Percentiles rank a stretch among this genome's conserved stretches.
Conservation (phyloP, 202 grass and related monocot genomes). For the Miscanthus sacchariflorus region DNA sequence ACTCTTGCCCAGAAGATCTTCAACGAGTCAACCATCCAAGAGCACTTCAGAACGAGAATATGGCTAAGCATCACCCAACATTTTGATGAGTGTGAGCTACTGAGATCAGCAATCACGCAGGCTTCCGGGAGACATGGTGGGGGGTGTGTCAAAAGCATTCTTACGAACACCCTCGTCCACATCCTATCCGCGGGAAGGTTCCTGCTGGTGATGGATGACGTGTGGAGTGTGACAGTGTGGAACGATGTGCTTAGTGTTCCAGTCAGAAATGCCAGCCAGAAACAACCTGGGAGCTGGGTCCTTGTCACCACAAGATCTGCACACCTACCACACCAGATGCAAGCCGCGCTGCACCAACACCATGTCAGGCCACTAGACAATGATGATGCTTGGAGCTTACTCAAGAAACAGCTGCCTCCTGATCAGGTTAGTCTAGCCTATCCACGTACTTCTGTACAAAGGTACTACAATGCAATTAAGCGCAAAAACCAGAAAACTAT, state of each 20-base stretch:
- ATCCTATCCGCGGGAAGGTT: too few relatives aligned
- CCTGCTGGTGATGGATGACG: too few relatives aligned
- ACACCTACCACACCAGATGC: not conserved
- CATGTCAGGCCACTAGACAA: not conserved
- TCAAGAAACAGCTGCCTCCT: not conserved
- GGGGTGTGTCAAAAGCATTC: not conserved
- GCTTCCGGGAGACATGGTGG: not conserved
- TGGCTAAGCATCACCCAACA: not conserved
- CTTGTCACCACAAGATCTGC: not conserved
- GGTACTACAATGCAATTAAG: too few relatives aligned
- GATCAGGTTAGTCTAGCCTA: not conserved
- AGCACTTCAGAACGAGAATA: not conserved
- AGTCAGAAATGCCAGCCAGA: not conserved
- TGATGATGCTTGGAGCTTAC: not conserved
- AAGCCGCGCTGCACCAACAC: not conserved
- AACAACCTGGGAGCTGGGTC: not conserved
- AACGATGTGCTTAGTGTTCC: not conserved
- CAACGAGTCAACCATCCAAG: not conserved
- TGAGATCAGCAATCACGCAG: not conserved
- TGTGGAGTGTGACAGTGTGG: too few relatives aligned
- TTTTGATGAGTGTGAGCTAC: not conserved
- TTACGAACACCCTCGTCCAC: too few relatives aligned
- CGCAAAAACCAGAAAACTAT: too few relatives aligned
- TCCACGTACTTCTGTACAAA: not conserved
- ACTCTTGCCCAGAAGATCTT: conserved; percentile 27